phyloP scores from a whole-genome alignment of 345 rosid genomes.

The Arabis hirsuta region DNA sequence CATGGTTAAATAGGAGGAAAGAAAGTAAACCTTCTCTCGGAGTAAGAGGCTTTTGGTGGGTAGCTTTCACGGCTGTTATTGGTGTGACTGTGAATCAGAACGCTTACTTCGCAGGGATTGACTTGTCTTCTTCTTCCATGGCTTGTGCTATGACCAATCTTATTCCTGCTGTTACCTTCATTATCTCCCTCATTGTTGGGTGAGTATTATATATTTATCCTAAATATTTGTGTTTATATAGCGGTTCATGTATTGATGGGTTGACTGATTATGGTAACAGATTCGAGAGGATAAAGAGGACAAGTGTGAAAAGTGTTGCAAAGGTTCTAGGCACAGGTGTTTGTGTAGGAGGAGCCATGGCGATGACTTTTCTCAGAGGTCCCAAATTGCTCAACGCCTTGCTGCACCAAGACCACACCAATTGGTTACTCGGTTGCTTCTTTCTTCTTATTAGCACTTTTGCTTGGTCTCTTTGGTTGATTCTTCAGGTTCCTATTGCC shows the following conservation, averaged over 20 bases:
- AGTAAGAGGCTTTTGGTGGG: conserved; percentile 45
- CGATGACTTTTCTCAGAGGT: conserved; percentile 64
- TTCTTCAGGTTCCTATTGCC: conserved; percentile 64
- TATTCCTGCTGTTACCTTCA: conserved; percentile 51
- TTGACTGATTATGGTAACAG: conserved; percentile 39
- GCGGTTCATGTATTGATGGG: not conserved
- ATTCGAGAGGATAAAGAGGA: conserved; percentile 56
- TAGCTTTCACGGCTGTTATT: conserved; percentile 47
- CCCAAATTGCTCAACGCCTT: conserved; percentile 50
- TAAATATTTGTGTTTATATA: not conserved
- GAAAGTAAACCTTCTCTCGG: conserved; percentile 40
- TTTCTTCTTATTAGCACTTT: conserved; percentile 55
- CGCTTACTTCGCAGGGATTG: conserved; percentile 46
- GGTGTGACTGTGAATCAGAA: conserved; percentile 49
- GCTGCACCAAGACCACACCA: conserved; percentile 34
- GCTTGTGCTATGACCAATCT: conserved; percentile 52
- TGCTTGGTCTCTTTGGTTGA: conserved; percentile 65
- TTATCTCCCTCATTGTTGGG: conserved; percentile 49
- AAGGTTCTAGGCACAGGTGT: conserved; percentile 68
- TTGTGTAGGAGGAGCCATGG: conserved; percentile 72
- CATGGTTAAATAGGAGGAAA: conserved; percentile 37
- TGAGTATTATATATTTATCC: not conserved
- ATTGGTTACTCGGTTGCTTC: conserved; percentile 61
- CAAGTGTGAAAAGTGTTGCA: conserved; percentile 64
- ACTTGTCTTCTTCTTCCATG: conserved; percentile 50